Conservation (phyloP, 2,329 filamentous ascomycete species). For the Ilyonectria mors-panacis region DNA sequence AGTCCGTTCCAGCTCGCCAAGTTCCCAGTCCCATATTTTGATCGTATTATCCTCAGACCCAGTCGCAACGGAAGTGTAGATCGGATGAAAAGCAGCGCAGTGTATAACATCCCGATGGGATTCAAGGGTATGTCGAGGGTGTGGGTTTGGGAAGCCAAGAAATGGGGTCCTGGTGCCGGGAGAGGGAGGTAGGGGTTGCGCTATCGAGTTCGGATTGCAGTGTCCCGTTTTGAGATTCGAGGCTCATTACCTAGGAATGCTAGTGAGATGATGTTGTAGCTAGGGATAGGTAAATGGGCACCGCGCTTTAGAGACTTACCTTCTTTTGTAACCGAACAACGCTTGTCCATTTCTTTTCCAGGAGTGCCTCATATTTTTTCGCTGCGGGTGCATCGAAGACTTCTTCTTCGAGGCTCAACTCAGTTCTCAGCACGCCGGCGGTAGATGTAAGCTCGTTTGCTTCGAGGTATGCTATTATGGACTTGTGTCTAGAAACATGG, state of each 20-base stretch:
- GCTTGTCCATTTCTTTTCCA: conserved; percentile 99
- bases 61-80: conserved; percentile 90
- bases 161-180: conserved; percentile 83
- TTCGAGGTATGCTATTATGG: conserved; percentile 88
- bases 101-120: conserved; percentile 86
- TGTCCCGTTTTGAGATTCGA: conserved; percentile 80
- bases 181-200: conserved; percentile 82
- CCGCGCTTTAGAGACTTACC: conserved; percentile 61
- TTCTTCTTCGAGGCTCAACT: conserved; percentile 77
- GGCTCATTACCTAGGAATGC: conserved; percentile 83
- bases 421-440: conserved; percentile 79
- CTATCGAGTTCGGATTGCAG: conserved; percentile 89
- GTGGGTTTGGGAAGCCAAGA: conserved; percentile 87
- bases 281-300: not conserved
- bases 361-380: conserved; percentile 91
- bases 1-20: conserved; percentile 89
- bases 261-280: conserved; percentile 1
- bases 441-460: conserved; percentile 78
- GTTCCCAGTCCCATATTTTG: conserved; percentile 97
- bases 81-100: conserved; percentile 91
- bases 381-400: conserved; percentile 82
- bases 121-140: conserved; percentile 84
- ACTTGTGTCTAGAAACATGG: conserved; percentile 78
- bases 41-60: conserved; percentile 94
- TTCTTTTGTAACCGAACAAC: conserved; percentile 95